Evolutionary conservation across 257 asterid genomes (phyloP).

Genomic region (Gentiana macrophylla): DNA sequence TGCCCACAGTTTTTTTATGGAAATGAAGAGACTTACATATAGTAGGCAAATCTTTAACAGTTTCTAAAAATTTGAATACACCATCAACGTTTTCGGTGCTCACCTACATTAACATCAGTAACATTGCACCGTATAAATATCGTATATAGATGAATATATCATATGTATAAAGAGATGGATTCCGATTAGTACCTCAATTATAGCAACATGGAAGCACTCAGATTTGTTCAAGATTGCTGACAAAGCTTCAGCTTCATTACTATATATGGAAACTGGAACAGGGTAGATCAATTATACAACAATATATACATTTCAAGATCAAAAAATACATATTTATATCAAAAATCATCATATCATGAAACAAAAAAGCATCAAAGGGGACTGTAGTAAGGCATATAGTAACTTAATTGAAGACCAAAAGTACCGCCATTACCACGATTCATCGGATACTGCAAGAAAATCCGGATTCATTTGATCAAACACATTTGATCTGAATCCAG

Average conservation of each 20-base stretch:
- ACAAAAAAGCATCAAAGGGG: not conserved
- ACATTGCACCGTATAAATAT: no score
- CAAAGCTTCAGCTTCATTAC: constrained; percentile 32
- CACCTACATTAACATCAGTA: constrained; percentile 18
- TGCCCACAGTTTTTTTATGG: not conserved
- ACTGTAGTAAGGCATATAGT: no score
- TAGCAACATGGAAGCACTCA: constrained; percentile 39
- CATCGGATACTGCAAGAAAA: no score
- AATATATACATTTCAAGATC: not conserved
- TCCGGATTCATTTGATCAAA: no score
- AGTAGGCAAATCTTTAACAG: constrained; percentile 30
- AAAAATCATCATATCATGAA: not conserved
- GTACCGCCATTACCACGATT: no score
- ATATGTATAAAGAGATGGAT: no score
- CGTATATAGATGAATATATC: no score
- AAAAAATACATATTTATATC: not conserved
- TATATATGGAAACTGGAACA: constrained; percentile 28
- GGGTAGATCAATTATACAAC: not conserved
- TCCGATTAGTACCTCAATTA: constrained; percentile 28
- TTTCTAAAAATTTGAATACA: constrained; percentile 28
- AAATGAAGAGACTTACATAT: constrained; percentile 24
- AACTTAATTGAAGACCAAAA: no score
- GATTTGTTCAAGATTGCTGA: constrained; percentile 27
- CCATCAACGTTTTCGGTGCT: constrained; percentile 16
- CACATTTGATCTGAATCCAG: no score